phyloP scores from a whole-genome alignment of 768 basidiomycete genomes.

The Tricholomella constricta region DNA sequence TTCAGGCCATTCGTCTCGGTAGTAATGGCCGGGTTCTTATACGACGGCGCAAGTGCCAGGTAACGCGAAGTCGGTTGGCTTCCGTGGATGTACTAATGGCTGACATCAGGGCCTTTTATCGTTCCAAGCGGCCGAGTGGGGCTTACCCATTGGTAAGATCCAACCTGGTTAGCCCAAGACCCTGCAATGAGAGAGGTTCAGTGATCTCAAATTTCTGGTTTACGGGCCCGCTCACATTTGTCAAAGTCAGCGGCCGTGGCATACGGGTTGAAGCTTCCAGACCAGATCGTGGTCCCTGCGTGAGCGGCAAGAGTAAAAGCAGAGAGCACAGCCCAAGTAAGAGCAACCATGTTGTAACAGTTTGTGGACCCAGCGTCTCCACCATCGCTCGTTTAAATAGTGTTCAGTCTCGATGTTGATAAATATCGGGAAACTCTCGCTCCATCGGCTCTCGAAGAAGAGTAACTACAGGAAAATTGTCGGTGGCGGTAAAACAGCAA shows the following conservation, averaged over 20 bases:
- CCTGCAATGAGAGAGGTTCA: conserved; percentile 31
- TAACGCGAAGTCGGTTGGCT: conserved; percentile 51
- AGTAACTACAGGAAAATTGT: conserved; percentile 35
- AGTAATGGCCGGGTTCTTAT: conserved; percentile 61
- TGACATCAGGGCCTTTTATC: no score
- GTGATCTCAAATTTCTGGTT: neutral
- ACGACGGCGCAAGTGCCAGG: conserved; percentile 48
- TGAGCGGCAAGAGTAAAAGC: conserved; percentile 33
- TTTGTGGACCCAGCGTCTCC: neutral
- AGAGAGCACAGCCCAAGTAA: conserved; percentile 35
- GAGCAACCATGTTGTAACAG: conserved; percentile 22
- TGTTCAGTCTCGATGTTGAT: conserved; percentile 17
- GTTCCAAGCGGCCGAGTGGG: no score
- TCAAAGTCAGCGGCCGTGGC: conserved; percentile 50
- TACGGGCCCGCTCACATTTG: conserved; percentile 38
- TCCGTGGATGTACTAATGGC: conserved; percentile 55
- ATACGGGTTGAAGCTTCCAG: conserved; percentile 54
- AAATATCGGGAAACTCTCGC: conserved; percentile 36
- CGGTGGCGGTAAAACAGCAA: conserved; percentile 34
- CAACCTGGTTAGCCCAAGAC: conserved; percentile 58
- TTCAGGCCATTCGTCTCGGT: conserved; percentile 52
- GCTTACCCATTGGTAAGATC: conserved; percentile 58
- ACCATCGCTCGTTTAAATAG: conserved; percentile 11
- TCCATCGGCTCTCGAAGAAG: conserved; percentile 21
- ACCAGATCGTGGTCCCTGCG: conserved; percentile 58